Percentiles rank a stretch among this genome's conserved stretches.
These are phyloP conservation scores for Carex parvula DNA, from an alignment of 176 grass and related monocot species.

Conservation along the genomic window DNA sequence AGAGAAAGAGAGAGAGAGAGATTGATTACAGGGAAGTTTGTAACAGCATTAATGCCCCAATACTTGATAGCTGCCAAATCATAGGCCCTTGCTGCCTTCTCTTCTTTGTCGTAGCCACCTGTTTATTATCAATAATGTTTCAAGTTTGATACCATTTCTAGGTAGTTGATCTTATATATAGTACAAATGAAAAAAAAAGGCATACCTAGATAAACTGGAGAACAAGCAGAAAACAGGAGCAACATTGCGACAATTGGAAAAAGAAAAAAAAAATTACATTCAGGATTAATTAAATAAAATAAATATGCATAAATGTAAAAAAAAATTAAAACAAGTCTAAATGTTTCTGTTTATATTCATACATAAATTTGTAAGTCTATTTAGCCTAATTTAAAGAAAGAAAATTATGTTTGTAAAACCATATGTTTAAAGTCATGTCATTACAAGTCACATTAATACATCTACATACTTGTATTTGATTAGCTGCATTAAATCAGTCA, in stretches of 20 bases:
- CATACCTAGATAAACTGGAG: conserved; percentile 85
- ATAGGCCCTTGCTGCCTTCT: conserved; percentile 85
- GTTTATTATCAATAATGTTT: conserved; percentile 7
- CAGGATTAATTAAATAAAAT: conserved; percentile 23
- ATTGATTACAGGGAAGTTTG: conserved; percentile 59
- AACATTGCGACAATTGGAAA: conserved; percentile 21
- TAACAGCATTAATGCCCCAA: conserved; percentile 69
- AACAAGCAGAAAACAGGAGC: conserved; percentile 7
- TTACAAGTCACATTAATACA: background rate
- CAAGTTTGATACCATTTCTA: background rate
- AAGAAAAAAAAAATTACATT: conserved; percentile 26
- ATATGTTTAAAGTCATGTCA: background rate
- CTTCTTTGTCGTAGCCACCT: conserved; percentile 97
- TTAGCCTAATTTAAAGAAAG: background rate
- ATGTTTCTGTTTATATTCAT: background rate
- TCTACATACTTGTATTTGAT: background rate
- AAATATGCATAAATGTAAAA: background rate
- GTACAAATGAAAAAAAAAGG: background rate
- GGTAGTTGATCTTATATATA: background rate
- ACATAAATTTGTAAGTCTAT: background rate
- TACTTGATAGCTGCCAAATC: conserved; percentile 90
- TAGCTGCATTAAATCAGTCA: conserved; percentile 3
- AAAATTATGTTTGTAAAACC: background rate
- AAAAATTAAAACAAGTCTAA: background rate
- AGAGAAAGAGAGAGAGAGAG: background rate